Base-by-base conservation (phyloP, 176 grass and related monocot genomes). In the Phoenix dactylifera region DNA sequence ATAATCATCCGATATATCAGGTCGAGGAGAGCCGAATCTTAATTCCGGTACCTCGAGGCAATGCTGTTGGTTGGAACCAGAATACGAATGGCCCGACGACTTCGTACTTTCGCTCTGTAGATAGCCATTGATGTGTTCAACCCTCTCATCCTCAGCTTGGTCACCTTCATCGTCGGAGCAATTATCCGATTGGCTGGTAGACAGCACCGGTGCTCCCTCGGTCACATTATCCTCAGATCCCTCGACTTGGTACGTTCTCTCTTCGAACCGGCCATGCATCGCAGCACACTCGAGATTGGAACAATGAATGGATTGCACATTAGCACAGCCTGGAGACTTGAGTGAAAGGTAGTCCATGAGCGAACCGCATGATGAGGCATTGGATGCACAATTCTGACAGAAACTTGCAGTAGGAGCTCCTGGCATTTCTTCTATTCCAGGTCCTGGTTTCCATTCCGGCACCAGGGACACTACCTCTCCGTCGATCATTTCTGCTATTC, bases 401-500 rank as follows among this genome's bases (percentile, higher is more conserved):
- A 7, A 51, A 12, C 5, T 65, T 16, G 49, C 4, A 24, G 22
- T 24, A 4, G 63, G 49, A 39, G 22, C 12, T 56, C 10, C 52
- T 35, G 52, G 52, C n/a, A 7, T 18, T 68, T 55, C 65, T 39
- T 68, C 65, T 23, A 56, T 44, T 22, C 52, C 52, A 16, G 65
- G 65, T 22, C 65, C 65, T 35, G 65, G 52, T 6, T 68, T 68
- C 65, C 65, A 55, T 12, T 35, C 52, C 16, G 52, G 65, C 4
- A 68, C 65, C 26, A 68, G 18, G 3, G 51, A 55, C 35, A 52
- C 26, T 57, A 68, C 52, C 26, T 39, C 52, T 57, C 4, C 24
- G 22, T 68, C 65, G 1, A 68, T 68, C 65, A 57, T 68, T 19
- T 68, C 65, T 18, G 65, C 52, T 44, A 68, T 57, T 24, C 26